These are phyloP conservation scores for Trichomonas vaginalis DNA, from an alignment of 208 protist species.

Conservation along the genomic window DNA sequence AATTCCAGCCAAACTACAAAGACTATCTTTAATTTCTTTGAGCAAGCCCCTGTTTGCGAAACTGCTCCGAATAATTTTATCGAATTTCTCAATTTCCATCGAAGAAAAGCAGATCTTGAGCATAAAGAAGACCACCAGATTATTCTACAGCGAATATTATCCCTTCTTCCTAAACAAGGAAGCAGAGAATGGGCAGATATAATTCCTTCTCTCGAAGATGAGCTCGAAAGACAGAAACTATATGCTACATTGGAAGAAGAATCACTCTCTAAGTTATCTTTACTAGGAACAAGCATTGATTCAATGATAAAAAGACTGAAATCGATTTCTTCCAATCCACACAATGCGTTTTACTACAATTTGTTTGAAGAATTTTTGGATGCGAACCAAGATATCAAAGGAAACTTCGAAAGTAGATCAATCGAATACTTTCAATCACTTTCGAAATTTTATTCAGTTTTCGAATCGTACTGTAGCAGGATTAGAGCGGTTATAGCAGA, in stretches of 20 bases:
- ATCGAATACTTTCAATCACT: neutral
- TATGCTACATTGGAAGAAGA: neutral
- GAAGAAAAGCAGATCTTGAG: neutral
- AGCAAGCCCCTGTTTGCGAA: neutral
- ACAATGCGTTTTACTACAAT: neutral
- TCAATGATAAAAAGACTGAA: too few species aligned
- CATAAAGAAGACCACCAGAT: neutral
- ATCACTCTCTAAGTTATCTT: neutral
- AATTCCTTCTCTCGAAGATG: neutral
- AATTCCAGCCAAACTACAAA: too few species aligned
- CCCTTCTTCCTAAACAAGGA: neutral
- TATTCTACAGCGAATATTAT: neutral
- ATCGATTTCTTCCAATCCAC: neutral
- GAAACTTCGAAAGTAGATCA: neutral
- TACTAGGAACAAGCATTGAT: neutral
- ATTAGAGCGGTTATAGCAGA: neutral
- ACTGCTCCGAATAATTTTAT: neutral
- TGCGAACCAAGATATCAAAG: neutral
- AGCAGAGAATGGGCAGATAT: neutral
- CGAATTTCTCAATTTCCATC: neutral
- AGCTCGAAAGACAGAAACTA: neutral
- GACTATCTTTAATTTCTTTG: neutral
- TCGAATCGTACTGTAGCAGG: too few species aligned
- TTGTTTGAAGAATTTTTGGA: neutral
- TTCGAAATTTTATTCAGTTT: neutral